phyloP scores from a whole-genome alignment of 2,329 filamentous ascomycete species.

The Aspergillus sp. region DNA sequence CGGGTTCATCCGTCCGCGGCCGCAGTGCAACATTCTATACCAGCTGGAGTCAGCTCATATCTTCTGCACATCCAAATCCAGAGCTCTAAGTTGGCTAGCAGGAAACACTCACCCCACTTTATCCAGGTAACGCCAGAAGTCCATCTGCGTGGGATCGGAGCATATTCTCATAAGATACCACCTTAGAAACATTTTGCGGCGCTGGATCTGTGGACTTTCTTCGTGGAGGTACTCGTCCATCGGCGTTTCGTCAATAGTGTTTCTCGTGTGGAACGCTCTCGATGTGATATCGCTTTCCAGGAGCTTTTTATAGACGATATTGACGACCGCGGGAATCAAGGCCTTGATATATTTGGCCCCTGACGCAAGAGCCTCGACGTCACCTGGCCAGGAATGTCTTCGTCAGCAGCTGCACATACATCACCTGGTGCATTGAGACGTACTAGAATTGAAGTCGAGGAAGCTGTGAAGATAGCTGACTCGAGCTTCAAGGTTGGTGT shows the following conservation, averaged over 20 bases:
- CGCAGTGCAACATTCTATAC: conserved; percentile 66
- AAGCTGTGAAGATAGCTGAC: conserved; percentile 67
- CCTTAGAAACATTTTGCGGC: conserved; percentile 68
- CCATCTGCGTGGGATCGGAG: conserved; percentile 62
- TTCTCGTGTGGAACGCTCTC: conserved; percentile 57
- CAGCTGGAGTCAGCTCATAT: not conserved
- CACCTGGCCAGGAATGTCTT: conserved; percentile 42
- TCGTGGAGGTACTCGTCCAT: conserved; percentile 56
- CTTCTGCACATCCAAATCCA: too few relatives aligned
- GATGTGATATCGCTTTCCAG: conserved; percentile 75
- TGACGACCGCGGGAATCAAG: conserved; percentile 74
- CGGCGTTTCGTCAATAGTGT: conserved; percentile 56
- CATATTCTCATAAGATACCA: conserved; percentile 68
- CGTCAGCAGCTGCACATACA: too few relatives aligned
- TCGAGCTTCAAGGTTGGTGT: conserved; percentile 59
- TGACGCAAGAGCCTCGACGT: conserved; percentile 59
- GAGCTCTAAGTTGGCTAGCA: too few relatives aligned
- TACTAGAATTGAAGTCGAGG: conserved; percentile 64
- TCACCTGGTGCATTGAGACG: too few relatives aligned
- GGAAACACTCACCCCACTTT: conserved; percentile 59
- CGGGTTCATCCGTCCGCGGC: conserved; percentile 59
- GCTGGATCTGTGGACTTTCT: conserved; percentile 62
- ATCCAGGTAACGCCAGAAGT: conserved; percentile 76
- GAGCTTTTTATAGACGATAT: conserved; percentile 76
- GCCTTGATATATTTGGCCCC: conserved; percentile 70